Conservation (phyloP, 2,329 filamentous ascomycete genomes). For the Monosporascus ibericus region DNA sequence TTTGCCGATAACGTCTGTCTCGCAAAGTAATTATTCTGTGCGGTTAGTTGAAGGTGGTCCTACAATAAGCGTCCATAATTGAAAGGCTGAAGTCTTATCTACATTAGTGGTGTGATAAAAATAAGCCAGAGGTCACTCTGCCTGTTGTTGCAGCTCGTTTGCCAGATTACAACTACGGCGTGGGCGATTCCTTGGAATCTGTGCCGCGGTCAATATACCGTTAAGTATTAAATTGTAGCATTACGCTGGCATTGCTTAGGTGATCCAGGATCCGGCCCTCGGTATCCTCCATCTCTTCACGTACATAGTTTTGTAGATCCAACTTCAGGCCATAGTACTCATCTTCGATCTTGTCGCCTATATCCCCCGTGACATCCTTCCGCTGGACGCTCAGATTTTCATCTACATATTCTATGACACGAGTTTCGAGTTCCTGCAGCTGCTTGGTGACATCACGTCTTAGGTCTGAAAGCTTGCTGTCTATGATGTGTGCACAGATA, state of each 20-base stretch:
- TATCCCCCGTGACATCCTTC: not conserved
- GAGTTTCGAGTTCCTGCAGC: slow-evolving; percentile 8
- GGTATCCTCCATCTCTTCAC: slow-evolving; percentile 1
- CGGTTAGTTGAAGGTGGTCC: no score
- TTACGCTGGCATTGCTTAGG: not conserved
- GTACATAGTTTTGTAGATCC: slow-evolving; percentile 1
- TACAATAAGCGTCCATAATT: no score
- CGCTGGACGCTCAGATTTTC: slow-evolving; percentile 6
- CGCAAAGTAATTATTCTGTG: no score
- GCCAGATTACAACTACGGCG: no score
- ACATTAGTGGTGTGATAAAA: no score
- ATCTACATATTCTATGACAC: slow-evolving; percentile 10
- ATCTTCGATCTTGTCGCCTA: slow-evolving; percentile 1
- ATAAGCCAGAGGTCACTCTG: no score
- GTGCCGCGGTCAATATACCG: no score
- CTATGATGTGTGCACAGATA: slow-evolving; percentile 10
- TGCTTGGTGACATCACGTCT: slow-evolving; percentile 7
- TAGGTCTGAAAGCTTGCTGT: slow-evolving; percentile 6
- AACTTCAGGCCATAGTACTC: slow-evolving; percentile 1
- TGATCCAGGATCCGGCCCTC: not conserved
- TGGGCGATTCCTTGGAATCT: no score
- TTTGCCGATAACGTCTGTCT: no score
- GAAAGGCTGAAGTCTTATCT: no score
- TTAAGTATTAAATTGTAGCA: slow-evolving; percentile 1
- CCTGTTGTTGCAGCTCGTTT: no score